phyloP scores from a whole-genome alignment of 202 grass and related monocot species.

The Elaeis oleifera region DNA sequence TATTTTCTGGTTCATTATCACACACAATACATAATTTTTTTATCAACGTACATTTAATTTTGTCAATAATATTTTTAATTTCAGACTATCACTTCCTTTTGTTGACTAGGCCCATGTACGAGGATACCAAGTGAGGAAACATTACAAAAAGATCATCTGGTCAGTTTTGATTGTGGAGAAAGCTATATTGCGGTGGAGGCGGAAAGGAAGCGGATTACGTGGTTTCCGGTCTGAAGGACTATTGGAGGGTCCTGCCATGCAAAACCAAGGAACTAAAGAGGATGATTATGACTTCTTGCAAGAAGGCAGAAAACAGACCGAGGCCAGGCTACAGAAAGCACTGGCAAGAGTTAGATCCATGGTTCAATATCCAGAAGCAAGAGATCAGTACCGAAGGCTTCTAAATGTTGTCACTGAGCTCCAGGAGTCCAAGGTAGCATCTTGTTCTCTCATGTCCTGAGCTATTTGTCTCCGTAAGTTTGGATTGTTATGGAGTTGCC shows the following conservation, averaged over 20 bases:
- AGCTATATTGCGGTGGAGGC: slow-evolving; percentile 85
- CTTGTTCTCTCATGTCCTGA: slow-evolving; percentile 1
- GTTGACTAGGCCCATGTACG: slow-evolving; percentile 79
- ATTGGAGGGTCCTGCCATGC: slow-evolving; percentile 40
- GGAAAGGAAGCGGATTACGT: slow-evolving; percentile 61
- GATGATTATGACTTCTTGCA: slow-evolving; percentile 84
- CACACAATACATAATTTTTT: not conserved
- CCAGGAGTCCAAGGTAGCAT: slow-evolving; percentile 41
- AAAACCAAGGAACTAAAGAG: slow-evolving; percentile 11
- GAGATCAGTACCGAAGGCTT: slow-evolving; percentile 85
- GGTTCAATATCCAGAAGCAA: slow-evolving; percentile 97
- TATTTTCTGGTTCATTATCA: not conserved
- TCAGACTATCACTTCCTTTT: slow-evolving; percentile 11
- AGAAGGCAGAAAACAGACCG: slow-evolving; percentile 82
- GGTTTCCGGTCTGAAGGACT: slow-evolving; percentile 56
- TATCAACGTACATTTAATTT: not conserved
- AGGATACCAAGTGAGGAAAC: slow-evolving; percentile 89
- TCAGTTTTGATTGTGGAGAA: slow-evolving; percentile 85
- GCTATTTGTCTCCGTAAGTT: not conserved
- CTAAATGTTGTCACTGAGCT: slow-evolving; percentile 41
- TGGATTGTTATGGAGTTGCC: too few relatives aligned
- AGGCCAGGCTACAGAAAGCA: slow-evolving; percentile 72
- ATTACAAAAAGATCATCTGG: slow-evolving; percentile 65
- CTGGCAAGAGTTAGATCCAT: slow-evolving; percentile 87
- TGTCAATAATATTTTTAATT: not conserved